phyloP scores from a whole-genome alignment of 1,284 basidiomycete genomes.

The Apiotrichum laibachii region DNA sequence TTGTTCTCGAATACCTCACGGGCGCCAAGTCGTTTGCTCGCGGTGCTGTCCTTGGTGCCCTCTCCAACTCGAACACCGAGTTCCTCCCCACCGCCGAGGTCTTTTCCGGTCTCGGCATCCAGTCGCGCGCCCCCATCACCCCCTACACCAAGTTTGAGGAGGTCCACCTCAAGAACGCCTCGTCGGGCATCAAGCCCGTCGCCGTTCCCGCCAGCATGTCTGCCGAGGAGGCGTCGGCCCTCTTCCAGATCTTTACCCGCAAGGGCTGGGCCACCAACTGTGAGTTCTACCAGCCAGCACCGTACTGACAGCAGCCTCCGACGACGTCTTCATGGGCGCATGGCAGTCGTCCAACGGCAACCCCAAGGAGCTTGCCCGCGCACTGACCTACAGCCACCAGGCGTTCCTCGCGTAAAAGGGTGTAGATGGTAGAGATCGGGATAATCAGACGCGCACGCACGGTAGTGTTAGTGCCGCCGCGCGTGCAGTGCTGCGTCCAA shows the following conservation, averaged over 20 bases:
- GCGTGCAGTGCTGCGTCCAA: not conserved
- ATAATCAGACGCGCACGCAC: not conserved
- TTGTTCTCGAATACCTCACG: conserved; percentile 71
- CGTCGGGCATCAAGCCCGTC: conserved; percentile 34
- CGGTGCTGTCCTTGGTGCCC: conserved; percentile 41
- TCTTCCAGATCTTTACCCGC: conserved; percentile 46
- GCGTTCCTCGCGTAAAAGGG: conserved; percentile 4
- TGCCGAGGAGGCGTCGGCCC: conserved; percentile 45
- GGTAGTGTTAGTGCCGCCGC: no score
- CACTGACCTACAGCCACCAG: conserved; percentile 15
- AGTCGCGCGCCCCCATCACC: conserved; percentile 29
- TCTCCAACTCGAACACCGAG: conserved; percentile 33
- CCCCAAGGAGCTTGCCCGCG: conserved; percentile 32
- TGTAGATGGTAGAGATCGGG: not conserved
- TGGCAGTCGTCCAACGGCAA: conserved; percentile 44
- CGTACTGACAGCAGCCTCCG: conserved; percentile 20
- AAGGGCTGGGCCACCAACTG: conserved; percentile 40
- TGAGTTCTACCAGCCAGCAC: no score
- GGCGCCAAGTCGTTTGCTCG: conserved; percentile 63
- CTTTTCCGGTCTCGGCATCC: conserved; percentile 27
- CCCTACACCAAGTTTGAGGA: conserved; percentile 43
- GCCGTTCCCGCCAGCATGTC: conserved; percentile 43
- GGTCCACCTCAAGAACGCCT: conserved; percentile 39
- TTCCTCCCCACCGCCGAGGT: conserved; percentile 31
- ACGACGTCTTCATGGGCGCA: conserved; percentile 47